phyloP scores from a whole-genome alignment of 1,284 basidiomycete species.

The Microbotryum saponariae region DNA sequence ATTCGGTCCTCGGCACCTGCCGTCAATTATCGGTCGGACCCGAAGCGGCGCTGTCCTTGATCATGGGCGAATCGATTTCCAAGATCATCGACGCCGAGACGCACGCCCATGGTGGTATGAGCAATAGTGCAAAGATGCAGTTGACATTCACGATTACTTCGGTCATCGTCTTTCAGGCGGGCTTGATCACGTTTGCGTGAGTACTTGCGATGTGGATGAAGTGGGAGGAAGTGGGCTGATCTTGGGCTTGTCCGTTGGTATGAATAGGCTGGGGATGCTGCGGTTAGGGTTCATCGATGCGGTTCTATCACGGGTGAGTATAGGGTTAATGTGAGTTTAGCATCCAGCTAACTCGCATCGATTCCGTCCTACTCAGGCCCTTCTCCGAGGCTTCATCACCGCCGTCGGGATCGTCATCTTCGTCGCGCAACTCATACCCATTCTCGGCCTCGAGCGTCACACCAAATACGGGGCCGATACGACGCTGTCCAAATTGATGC shows the following conservation, averaged over 20 bases:
- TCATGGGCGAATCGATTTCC: constrained; percentile 76
- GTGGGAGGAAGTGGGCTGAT: no score
- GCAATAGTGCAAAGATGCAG: constrained; percentile 45
- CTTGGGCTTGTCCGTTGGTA: background rate
- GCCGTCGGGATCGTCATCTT: constrained; percentile 53
- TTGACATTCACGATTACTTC: constrained; percentile 55
- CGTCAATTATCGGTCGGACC: constrained; percentile 60
- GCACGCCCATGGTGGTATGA: constrained; percentile 44
- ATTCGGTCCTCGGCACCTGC: constrained; percentile 78
- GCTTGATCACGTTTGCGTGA: constrained; percentile 68
- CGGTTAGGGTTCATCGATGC: constrained; percentile 90
- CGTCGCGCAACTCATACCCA: constrained; percentile 67
- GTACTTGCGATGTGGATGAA: background rate
- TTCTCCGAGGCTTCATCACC: constrained; percentile 75
- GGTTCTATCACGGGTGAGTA: constrained; percentile 51
- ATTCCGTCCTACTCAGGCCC: constrained; percentile 53
- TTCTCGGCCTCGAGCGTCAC: constrained; percentile 15
- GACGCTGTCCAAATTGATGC: constrained; percentile 66
- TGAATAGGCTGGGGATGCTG: constrained; percentile 61
- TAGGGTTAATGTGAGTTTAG: no score
- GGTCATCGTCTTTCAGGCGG: constrained; percentile 76
- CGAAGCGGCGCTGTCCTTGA: constrained; percentile 79
- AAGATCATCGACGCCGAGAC: constrained; percentile 58
- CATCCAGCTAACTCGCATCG: background rate
- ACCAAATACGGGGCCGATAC: constrained; percentile 41